A percentile compares a stretch with the other conserved stretches of the same genome.
phyloP scores from a whole-genome alignment of 345 rosid genomes.

The Gynandropsis gynandra region DNA sequence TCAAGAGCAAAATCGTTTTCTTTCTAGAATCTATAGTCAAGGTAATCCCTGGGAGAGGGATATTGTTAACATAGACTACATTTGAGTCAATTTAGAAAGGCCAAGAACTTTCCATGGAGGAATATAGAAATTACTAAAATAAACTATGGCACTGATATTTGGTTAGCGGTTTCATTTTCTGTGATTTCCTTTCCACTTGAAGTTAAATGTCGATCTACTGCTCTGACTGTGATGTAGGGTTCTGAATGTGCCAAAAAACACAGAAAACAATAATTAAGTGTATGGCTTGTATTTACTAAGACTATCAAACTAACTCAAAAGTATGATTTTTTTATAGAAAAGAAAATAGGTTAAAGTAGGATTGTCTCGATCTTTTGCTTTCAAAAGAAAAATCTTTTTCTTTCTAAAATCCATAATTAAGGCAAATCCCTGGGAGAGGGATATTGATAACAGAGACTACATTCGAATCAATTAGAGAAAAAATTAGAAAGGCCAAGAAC shows the following conservation, averaged over 20 bases:
- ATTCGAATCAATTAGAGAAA: slow-evolving; percentile 11
- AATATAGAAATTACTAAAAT: neutral
- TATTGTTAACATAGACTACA: slow-evolving; percentile 32
- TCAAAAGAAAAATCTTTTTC: slow-evolving; percentile 45
- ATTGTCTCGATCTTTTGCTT: slow-evolving; percentile 39
- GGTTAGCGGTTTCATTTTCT: slow-evolving; percentile 32
- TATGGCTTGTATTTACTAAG: slow-evolving; percentile 2
- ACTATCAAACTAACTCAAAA: neutral
- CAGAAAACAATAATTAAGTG: slow-evolving; percentile 6
- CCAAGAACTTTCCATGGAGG: neutral
- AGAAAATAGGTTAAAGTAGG: slow-evolving; percentile 36
- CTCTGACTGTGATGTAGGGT: slow-evolving; percentile 23
- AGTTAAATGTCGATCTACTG: slow-evolving; percentile 25
- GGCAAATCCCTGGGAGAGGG: slow-evolving; percentile 40
- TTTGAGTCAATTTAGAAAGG: slow-evolving; percentile 4
- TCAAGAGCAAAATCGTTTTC: slow-evolving; percentile 45
- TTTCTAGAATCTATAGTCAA: slow-evolving; percentile 48
- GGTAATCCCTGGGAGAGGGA: slow-evolving; percentile 41
- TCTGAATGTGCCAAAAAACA: slow-evolving; percentile 25
- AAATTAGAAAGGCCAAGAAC: neutral
- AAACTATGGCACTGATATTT: neutral
- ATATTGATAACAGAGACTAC: slow-evolving; percentile 33
- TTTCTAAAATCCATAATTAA: slow-evolving; percentile 48
- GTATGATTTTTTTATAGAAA: slow-evolving; percentile 8
- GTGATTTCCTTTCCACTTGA: slow-evolving; percentile 27